A percentile compares a stretch with the other conserved stretches of the same genome.
phyloP scores from a whole-genome alignment of 1,139 yeast species.

The Saccharomyces hybrid region DNA sequence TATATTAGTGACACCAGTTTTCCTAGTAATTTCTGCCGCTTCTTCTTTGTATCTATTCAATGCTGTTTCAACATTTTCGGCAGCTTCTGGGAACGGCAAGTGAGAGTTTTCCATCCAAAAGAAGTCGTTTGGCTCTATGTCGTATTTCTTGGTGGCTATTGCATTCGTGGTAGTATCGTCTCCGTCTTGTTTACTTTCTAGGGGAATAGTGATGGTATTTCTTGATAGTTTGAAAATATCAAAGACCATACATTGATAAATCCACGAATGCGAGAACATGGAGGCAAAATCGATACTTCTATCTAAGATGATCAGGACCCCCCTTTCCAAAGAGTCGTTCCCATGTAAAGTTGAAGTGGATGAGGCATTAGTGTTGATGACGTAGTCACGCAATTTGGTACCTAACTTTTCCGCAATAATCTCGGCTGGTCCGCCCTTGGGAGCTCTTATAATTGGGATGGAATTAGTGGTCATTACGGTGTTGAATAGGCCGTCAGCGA shows the following conservation, averaged over 20 bases:
- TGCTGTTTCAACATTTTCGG: conserved; percentile 85
- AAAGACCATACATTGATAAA: conserved; percentile 90
- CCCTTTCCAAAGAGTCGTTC: conserved; percentile 41
- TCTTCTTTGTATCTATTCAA: conserved; percentile 74
- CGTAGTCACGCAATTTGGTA: conserved; percentile 72
- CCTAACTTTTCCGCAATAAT: conserved; percentile 84
- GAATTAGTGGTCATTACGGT: conserved; percentile 68
- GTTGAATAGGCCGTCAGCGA: conserved; percentile 76
- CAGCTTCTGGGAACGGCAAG: conserved; percentile 95
- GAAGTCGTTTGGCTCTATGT: conserved; percentile 85
- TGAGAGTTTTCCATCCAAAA: conserved; percentile 83
- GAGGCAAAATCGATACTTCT: conserved; percentile 84
- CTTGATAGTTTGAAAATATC: conserved; percentile 80
- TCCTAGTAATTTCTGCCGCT: conserved; percentile 75
- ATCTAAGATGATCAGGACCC: conserved; percentile 76
- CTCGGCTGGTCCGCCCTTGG: conserved; percentile 92
- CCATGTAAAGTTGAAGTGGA: conserved; percentile 24
- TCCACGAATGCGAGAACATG: conserved; percentile 97
- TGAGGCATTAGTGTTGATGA: conserved; percentile 53
- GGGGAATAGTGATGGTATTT: conserved; percentile 60
- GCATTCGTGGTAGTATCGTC: conserved; percentile 26
- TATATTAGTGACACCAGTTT: conserved; percentile 61
- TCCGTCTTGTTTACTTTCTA: conserved; percentile 34
- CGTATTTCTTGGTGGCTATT: conserved; percentile 38
- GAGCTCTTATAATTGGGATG: conserved; percentile 85